Conservation (phyloP, 306 rosid species). For the Malus fusca region DNA sequence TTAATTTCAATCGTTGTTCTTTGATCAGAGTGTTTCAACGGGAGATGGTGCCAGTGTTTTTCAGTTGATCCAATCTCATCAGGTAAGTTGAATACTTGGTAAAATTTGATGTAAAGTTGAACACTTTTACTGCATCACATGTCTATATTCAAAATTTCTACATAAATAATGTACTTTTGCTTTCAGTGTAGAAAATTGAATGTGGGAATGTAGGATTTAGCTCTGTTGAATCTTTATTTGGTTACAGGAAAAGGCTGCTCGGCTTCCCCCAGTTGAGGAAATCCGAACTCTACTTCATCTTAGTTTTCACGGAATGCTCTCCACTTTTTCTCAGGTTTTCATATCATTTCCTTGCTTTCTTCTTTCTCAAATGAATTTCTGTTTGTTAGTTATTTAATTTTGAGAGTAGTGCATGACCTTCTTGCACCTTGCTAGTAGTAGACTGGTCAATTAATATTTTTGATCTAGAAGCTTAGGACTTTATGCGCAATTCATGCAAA, state of each 20-base stretch:
- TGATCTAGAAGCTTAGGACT: too few relatives aligned
- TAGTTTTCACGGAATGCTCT: slow-evolving; percentile 71
- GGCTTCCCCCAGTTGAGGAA: slow-evolving; percentile 64
- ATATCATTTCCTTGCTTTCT: background rate
- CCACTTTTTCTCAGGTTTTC: slow-evolving; percentile 70
- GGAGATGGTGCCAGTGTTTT: slow-evolving; percentile 44
- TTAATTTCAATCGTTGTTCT: slow-evolving; percentile 13
- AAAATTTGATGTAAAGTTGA: background rate
- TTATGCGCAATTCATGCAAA: too few relatives aligned
- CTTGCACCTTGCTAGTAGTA: background rate
- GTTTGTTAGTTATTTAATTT: background rate
- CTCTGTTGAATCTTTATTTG: background rate
- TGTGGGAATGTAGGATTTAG: background rate
- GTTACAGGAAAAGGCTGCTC: slow-evolving; percentile 72
- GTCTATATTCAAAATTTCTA: background rate
- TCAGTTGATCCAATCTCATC: slow-evolving; percentile 71
- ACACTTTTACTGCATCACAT: background rate
- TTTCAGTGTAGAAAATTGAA: background rate
- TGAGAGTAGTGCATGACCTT: background rate
- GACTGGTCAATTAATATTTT: background rate
- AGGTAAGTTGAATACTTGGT: slow-evolving; percentile 35
- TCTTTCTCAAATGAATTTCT: background rate
- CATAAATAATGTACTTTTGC: background rate
- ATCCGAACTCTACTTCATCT: slow-evolving; percentile 65
- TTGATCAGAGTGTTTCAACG: slow-evolving; percentile 42